Evolutionary conservation across 2,329 filamentous ascomycete species (phyloP), one percentile per base, ranked within the genome.

Genomic region (Emmonsiellopsis sp.): DNA sequence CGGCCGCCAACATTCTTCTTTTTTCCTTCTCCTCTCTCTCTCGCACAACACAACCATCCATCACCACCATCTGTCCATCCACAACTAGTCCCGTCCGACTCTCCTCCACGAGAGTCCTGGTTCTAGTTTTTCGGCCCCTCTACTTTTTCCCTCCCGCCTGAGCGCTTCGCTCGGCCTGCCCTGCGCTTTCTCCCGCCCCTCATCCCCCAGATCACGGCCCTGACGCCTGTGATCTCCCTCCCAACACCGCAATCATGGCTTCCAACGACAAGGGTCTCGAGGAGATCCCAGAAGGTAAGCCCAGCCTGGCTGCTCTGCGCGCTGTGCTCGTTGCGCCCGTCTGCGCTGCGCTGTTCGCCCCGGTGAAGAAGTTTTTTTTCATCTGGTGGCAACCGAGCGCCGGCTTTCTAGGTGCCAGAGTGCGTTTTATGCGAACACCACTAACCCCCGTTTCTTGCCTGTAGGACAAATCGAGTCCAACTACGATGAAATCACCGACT

Each of bases 401-500:
- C 36, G 36, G 36, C 36, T 39, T 27, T 27, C 37, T 40, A 6
- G 3, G 3, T 14, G 14, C 10, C 10, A 40, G 14, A 40, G 37
- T 11, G 11, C 11, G 14, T 14, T 11, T 11, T 11, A 40, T 14
- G 14, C 37, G 37, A 40, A 11, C 4, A 6, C 10, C 14, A 27
- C 11, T 27, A 54, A 55, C 5, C 33, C 49, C 21, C 21, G 21
- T 51, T 50, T 33, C 44, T 34, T 45, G 14, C 14, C 10, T 72
- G 68, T 74, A 95, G 92, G 86, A 77, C 90, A 95, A 81, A 98
- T 98, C 83, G 94, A 98, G 84, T 95, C 91, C 73, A 98, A 98
- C 88, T 98, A 97, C 81, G 93, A 98, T 83, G 91, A 97, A 84
- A 91, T 92, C 70, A 92, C 93, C 77, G 94, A 98, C 79, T 95